Base-by-base conservation (phyloP, 176 grass and related monocot species). In the Zoysia japonica region DNA sequence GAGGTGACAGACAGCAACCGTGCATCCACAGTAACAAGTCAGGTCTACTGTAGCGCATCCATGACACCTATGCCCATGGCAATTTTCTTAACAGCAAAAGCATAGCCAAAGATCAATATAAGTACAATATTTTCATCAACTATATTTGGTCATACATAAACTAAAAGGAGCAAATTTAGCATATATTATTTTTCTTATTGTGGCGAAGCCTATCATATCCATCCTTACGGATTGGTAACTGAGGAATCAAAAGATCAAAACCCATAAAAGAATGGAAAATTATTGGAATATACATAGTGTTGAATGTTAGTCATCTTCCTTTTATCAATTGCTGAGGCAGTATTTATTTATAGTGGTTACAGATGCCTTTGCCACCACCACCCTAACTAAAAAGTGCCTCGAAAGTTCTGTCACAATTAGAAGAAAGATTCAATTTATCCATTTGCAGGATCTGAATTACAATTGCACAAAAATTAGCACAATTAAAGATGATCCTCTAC, bases 131-230 rank as follows among this genome's bases (percentile, higher is more conserved):
- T 28, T 28, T 51, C 35, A 19, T n/a, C 5, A 64, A 17, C 6
- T 65, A 62, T 65, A 47, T 1, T 69, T 72, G 46, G 2, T 41
- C 45, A 69, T 61, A 84, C 10, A 61, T 70, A n/a, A 82, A 19
- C 54, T 40, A 71, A 51, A 53, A 78, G n/a, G 45, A 50, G 42
- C 5, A 5, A 43, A 38, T 37, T 54, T 46, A 71, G 9, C 60
- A 71, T 28, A 28, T 28, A 28, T 28, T 28, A 28, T 28, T 28
- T 28, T 28, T 28, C 28, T 28, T 28, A 28, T 28, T 28, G 28
- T 28, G 28, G 28, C 28, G 28, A 28, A 28, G 28, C 28, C 28
- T 28, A 28, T 28, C 28, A 28, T 28, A 28, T 28, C 28, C 28
- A 28, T 28, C 28, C 28, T 28, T 28, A 28, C 28, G 0, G 28